phyloP scores from a whole-genome alignment of 2,329 filamentous ascomycete genomes.

The Ceratocystis variospora region DNA sequence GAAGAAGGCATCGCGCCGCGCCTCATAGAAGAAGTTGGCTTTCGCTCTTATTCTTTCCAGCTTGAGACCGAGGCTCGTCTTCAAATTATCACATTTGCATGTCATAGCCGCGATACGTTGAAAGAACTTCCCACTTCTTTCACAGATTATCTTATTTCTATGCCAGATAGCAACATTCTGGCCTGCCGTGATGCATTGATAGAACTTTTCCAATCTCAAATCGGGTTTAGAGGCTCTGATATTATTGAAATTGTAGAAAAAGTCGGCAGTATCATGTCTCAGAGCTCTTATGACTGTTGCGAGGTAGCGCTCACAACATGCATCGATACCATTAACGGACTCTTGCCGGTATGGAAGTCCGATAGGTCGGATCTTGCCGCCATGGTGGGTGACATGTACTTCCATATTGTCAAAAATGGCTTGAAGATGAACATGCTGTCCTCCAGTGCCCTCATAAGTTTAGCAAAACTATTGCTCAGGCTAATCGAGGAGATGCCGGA shows the following conservation, averaged over 20 bases:
- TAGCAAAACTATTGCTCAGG: constrained; percentile 55
- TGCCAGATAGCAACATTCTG: constrained; percentile 41
- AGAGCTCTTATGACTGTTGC: constrained; percentile 53
- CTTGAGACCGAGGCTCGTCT: constrained; percentile 11
- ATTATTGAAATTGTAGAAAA: constrained; percentile 36
- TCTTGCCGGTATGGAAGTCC: constrained; percentile 50
- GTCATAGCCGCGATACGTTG: background rate
- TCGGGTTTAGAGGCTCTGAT: constrained; percentile 35
- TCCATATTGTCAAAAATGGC: constrained; percentile 56
- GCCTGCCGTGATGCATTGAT: constrained; percentile 36
- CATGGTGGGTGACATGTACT: constrained; percentile 61
- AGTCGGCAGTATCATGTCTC: constrained; percentile 38
- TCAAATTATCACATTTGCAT: constrained; percentile 5
- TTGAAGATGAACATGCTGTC: constrained; percentile 59
- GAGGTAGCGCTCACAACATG: constrained; percentile 58
- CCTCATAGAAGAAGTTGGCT: constrained; percentile 4
- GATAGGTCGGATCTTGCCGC: constrained; percentile 47
- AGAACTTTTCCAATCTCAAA: constrained; percentile 41
- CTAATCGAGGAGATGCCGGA: constrained; percentile 53
- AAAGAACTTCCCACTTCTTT: constrained; percentile 4
- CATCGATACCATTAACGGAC: constrained; percentile 52
- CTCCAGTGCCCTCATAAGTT: constrained; percentile 47
- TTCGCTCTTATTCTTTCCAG: constrained; percentile 3
- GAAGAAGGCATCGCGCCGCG: constrained; percentile 11
- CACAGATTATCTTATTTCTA: constrained; percentile 35